Evolutionary conservation across 129 eudicot genomes (phyloP).

Genomic region (Helianthus tuberosus): DNA sequence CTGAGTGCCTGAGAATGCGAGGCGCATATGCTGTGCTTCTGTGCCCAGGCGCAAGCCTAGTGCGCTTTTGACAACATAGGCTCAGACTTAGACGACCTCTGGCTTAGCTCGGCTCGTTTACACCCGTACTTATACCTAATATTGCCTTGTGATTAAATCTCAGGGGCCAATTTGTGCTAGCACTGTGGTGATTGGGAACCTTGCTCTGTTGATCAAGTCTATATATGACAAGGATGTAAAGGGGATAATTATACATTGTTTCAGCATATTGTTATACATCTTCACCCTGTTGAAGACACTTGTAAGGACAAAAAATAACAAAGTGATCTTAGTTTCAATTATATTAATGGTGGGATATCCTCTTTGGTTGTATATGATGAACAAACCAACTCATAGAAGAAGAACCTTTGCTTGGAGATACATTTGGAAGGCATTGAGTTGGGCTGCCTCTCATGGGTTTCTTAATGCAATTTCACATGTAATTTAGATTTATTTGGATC

Average conservation of each 20-base stretch:
- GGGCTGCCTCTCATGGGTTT: slow-evolving; percentile 19
- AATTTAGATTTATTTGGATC: slow-evolving; percentile 4
- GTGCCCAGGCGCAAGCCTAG: too few species aligned
- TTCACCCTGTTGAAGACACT: slow-evolving; percentile 1
- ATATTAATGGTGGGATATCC: slow-evolving; percentile 33
- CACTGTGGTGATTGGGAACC: slow-evolving; percentile 30
- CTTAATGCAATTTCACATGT: slow-evolving; percentile 16
- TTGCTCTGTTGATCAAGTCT: slow-evolving; percentile 29
- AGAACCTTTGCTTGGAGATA: slow-evolving; percentile 27
- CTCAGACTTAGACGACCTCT: too few species aligned
- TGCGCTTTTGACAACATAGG: too few species aligned
- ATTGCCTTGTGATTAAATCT: background rate
- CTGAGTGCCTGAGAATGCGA: too few species aligned
- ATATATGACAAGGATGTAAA: slow-evolving; percentile 24
- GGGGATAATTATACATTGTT: slow-evolving; percentile 22
- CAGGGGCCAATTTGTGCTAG: slow-evolving; percentile 27
- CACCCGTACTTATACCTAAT: background rate
- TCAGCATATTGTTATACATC: slow-evolving; percentile 17
- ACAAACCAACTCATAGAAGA: slow-evolving; percentile 1
- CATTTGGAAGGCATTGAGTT: slow-evolving; percentile 32
- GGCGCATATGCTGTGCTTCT: too few species aligned
- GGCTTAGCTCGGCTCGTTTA: background rate
- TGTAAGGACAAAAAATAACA: slow-evolving; percentile 16
- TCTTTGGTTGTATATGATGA: slow-evolving; percentile 19
- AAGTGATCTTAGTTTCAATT: slow-evolving; percentile 14